Percentiles rank a stretch among this genome's conserved stretches.
These are phyloP conservation scores for Coniella lustricola DNA, from an alignment of 2,329 filamentous ascomycete species.

Conservation along the genomic window DNA sequence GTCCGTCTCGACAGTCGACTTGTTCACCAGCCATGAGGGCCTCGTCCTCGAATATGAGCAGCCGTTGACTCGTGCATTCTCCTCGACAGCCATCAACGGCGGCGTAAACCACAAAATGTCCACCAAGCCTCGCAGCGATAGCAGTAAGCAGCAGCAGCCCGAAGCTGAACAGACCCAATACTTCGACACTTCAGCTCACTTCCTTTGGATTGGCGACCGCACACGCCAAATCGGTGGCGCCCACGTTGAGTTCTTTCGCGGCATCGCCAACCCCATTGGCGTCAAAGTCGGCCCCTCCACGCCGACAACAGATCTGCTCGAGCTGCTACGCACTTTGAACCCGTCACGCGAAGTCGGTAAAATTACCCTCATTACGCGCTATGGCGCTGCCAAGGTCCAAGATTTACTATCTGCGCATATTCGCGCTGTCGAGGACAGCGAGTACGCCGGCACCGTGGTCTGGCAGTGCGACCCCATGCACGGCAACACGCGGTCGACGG, in stretches of 20 bases:
- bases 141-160: conserved; percentile 22
- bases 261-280: conserved; percentile 90
- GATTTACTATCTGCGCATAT: conserved; percentile 78
- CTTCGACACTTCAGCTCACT: conserved; percentile 93
- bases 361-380: conserved; percentile 92
- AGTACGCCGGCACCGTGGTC: conserved; percentile 60
- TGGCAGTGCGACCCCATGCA: conserved; percentile 99
- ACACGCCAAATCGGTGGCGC: conserved; percentile 89
- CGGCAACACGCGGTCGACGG: conserved; percentile 66
- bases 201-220: conserved; percentile 97
- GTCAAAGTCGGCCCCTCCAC: conserved; percentile 94
- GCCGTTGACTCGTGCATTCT: conserved; percentile 69
- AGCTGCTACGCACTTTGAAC: conserved; percentile 79
- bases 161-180: conserved; percentile 50
- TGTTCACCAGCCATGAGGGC: conserved; percentile 94
- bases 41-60: conserved; percentile 93
- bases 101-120: background rate
- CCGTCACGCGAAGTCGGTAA: conserved; percentile 78
- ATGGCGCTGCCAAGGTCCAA: conserved; percentile 73
- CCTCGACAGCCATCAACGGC: conserved; percentile 27
- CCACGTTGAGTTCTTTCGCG: conserved; percentile 96
- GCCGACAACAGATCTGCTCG: conserved; percentile 64
- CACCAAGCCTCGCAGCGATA: conserved; percentile 22
- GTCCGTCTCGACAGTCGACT: conserved; percentile 82
- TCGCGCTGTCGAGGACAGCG: conserved; percentile 75